These are phyloP conservation scores for Hyphodiscus sp. DNA, from an alignment of 2,329 filamentous ascomycete genomes.

Conservation along the genomic window DNA sequence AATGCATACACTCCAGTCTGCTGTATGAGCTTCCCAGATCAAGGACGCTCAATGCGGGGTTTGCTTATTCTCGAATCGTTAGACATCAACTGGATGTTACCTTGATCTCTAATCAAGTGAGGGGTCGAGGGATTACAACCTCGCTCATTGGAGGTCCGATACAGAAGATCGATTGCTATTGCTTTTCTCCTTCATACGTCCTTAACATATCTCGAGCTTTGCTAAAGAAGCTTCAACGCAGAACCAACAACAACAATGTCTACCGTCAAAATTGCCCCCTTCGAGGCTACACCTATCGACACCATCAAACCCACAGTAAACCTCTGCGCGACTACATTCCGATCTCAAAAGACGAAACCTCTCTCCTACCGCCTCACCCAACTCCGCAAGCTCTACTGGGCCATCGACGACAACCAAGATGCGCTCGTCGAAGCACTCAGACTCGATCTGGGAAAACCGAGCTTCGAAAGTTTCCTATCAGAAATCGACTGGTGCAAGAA, in stretches of 20 bases:
- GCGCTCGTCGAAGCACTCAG: conserved; percentile 69
- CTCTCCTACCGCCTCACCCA: conserved; percentile 77
- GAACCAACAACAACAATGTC: conserved; percentile 11
- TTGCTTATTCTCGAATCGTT: neutral
- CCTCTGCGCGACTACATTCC: conserved; percentile 62
- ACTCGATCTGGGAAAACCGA: conserved; percentile 71
- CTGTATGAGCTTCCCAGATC: neutral
- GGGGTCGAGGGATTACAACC: neutral
- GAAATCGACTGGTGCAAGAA: conserved; percentile 76
- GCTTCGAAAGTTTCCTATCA: conserved; percentile 64
- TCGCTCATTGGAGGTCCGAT: neutral
- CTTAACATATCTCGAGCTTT: neutral
- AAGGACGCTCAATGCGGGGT: neutral
- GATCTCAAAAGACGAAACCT: conserved; percentile 73
- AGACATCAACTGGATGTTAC: neutral
- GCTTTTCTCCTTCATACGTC: neutral
- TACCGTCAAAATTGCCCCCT: conserved; percentile 29
- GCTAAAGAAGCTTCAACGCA: neutral
- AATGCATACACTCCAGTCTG: neutral
- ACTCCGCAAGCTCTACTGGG: conserved; percentile 94
- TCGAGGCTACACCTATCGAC: conserved; percentile 58
- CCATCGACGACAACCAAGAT: conserved; percentile 68
- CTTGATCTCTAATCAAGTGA: neutral
- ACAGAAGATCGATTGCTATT: neutral
- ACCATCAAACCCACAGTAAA: conserved; percentile 57